phyloP scores from a whole-genome alignment of 495 filamentous ascomycete species.

The Stereocaulon alpinum region DNA sequence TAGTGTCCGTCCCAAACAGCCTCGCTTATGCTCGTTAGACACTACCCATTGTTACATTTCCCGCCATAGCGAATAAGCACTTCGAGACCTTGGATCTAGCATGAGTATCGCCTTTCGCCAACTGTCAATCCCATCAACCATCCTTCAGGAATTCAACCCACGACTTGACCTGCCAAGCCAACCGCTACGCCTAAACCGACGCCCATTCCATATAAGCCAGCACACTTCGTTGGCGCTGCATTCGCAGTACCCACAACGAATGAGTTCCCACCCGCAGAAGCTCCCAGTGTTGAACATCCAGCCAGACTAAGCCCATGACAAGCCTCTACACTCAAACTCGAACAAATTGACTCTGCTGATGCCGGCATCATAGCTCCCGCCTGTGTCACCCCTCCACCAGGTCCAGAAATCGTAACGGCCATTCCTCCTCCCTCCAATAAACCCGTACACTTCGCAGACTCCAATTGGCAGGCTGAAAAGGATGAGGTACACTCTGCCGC shows the following conservation, averaged over 20 bases:
- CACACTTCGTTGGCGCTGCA: slow-evolving; percentile 28
- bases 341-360: slow-evolving; percentile 54
- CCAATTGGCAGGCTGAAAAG: slow-evolving; percentile 52
- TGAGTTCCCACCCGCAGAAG: slow-evolving; percentile 23
- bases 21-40: too few species aligned
- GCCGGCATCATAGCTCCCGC: slow-evolving; percentile 36
- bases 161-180: slow-evolving; percentile 19
- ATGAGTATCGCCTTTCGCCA: not conserved
- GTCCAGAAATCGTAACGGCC: slow-evolving; percentile 54
- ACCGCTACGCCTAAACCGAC: slow-evolving; percentile 32
- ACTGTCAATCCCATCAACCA: not conserved
- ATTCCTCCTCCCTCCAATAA: slow-evolving; percentile 43
- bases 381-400: slow-evolving; percentile 42
- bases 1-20: too few species aligned
- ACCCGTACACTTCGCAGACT: slow-evolving; percentile 54
- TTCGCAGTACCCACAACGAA: slow-evolving; percentile 26
- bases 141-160: slow-evolving; percentile 1
- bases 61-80: too few species aligned
- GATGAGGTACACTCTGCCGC: slow-evolving; percentile 56
- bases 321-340: slow-evolving; percentile 48
- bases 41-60: too few species aligned
- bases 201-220: slow-evolving; percentile 33
- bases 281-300: slow-evolving; percentile 40
- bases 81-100: too few species aligned
- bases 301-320: slow-evolving; percentile 48